Evolutionary conservation across 495 filamentous ascomycete genomes (phyloP).

Genomic region (Penicilliopsis zonata): DNA sequence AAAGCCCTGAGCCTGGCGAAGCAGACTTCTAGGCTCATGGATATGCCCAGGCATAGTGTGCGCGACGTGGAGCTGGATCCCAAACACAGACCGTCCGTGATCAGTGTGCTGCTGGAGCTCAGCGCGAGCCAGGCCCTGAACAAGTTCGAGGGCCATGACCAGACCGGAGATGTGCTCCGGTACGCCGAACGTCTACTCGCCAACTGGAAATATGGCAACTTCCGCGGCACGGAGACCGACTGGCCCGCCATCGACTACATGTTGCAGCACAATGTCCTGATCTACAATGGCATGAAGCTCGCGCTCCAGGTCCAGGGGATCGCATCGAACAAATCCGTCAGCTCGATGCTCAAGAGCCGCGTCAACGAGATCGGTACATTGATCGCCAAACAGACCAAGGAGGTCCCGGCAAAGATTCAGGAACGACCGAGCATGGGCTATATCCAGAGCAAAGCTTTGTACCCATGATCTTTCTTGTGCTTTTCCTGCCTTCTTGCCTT

Average conservation of each 20-base stretch:
- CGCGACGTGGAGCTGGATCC: constrained; percentile 13
- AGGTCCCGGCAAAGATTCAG: constrained; percentile 8
- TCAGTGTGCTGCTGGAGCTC: constrained; percentile 33
- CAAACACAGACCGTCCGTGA: constrained; percentile 24
- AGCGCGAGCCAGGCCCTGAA: constrained; percentile 24
- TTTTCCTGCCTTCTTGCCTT: neutral
- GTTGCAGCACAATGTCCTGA: constrained; percentile 17
- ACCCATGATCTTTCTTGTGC: too few species aligned
- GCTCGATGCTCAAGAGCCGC: constrained; percentile 8
- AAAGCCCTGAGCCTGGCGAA: constrained; percentile 32
- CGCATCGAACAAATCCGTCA: constrained; percentile 4
- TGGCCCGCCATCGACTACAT: constrained; percentile 8
- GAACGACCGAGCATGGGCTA: constrained; percentile 9
- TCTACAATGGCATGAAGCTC: constrained; percentile 22
- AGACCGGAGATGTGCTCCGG: constrained; percentile 17
- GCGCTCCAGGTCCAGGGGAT: constrained; percentile 11
- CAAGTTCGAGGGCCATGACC: constrained; percentile 16
- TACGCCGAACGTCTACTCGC: constrained; percentile 26
- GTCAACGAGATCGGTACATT: constrained; percentile 8
- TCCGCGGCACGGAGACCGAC: constrained; percentile 5
- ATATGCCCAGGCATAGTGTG: constrained; percentile 30
- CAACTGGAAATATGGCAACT: constrained; percentile 12
- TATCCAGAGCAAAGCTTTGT: constrained; percentile 6
- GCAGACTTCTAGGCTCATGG: constrained; percentile 38
- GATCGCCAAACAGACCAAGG: constrained; percentile 10